Conservation (phyloP, 306 rosid species). For the Aeschynomene evenia region DNA sequence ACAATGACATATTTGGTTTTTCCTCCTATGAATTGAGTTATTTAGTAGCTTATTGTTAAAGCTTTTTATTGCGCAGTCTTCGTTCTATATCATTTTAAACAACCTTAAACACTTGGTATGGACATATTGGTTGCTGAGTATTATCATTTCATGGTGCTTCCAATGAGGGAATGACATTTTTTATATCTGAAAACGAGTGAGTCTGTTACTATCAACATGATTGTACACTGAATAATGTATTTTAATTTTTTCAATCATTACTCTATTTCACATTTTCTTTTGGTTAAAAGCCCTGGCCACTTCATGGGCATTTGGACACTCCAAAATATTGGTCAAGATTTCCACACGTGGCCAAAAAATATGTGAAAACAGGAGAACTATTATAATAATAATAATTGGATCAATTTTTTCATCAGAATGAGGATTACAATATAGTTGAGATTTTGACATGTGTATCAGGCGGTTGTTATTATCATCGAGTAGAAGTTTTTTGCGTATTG, state of each 20-base stretch:
- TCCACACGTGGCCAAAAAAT: background rate
- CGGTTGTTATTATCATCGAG: background rate
- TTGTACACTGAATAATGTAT: background rate
- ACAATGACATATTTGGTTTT: too few species aligned
- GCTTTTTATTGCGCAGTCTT: too few species aligned
- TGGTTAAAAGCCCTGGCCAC: background rate
- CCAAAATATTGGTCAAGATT: background rate
- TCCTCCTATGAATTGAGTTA: too few species aligned
- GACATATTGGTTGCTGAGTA: background rate
- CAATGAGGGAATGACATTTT: background rate
- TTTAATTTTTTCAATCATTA: background rate
- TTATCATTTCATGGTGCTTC: background rate
- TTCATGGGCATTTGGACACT: background rate
- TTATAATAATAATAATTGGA: background rate
- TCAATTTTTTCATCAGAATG: background rate
- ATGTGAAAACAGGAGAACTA: background rate
- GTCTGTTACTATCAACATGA: too few species aligned
- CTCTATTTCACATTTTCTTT: background rate
- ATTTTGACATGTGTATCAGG: conserved; percentile 18
- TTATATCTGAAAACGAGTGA: background rate
- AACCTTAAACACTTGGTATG: background rate
- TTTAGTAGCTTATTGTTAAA: too few species aligned
- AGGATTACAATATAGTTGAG: conserved; percentile 25
- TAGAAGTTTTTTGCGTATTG: conserved; percentile 15
- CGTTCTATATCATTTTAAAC: background rate